Conservation (phyloP, 2,329 filamentous ascomycete genomes). For the Penicillium italicum region DNA sequence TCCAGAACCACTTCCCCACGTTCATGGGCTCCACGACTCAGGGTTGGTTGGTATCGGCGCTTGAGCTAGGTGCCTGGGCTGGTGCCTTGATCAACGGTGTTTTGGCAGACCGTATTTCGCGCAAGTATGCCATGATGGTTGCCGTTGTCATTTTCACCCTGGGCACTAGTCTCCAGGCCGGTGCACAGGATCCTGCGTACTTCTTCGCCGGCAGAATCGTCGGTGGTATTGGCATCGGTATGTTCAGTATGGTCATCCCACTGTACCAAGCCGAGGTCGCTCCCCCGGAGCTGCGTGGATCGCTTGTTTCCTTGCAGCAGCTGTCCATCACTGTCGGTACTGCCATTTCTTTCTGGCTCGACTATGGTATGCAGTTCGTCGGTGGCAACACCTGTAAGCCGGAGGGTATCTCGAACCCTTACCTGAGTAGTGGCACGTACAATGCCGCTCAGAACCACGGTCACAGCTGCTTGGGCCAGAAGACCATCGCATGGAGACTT, state of each 20-base stretch:
- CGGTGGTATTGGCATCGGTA: constrained; percentile 30
- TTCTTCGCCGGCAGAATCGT: constrained; percentile 30
- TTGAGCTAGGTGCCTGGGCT: constrained; percentile 37
- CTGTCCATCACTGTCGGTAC: constrained; percentile 57
- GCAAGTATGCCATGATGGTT: constrained; percentile 35
- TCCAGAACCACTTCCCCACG: constrained; percentile 34
- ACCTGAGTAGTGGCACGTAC: constrained; percentile 41
- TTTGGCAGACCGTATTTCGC: constrained; percentile 30
- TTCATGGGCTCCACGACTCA: constrained; percentile 32
- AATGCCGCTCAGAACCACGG: constrained; percentile 65
- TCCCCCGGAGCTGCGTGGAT: constrained; percentile 63
- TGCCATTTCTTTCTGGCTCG: constrained; percentile 55
- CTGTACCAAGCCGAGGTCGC: constrained; percentile 35
- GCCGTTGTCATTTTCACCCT: constrained; percentile 36
- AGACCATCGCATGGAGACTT: constrained; percentile 53
- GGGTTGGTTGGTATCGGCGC: constrained; percentile 33
- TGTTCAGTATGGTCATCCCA: constrained; percentile 33
- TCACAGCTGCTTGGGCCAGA: constrained; percentile 56
- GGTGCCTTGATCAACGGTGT: constrained; percentile 32
- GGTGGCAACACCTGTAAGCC: constrained; percentile 7
- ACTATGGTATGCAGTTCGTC: constrained; percentile 56
- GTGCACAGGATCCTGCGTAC: constrained; percentile 28
- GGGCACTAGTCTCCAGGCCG: constrained; percentile 27
- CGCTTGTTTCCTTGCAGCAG: constrained; percentile 63
- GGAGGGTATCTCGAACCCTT: constrained; percentile 12